phyloP scores from a whole-genome alignment of 2,329 filamentous ascomycete species.

The Stemphylium lycopersici region DNA sequence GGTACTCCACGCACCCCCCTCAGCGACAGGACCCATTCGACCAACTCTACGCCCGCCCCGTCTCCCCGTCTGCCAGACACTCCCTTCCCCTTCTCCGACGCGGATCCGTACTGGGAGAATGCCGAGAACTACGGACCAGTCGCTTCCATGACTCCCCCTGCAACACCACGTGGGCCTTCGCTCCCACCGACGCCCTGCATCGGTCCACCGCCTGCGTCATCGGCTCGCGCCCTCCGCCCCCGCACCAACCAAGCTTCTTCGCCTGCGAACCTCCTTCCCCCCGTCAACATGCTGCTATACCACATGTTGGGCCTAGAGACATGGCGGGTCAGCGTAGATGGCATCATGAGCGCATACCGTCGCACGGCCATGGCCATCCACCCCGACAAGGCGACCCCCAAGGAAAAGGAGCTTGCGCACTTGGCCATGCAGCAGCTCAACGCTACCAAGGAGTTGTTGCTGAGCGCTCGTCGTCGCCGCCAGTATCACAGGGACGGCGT shows the following conservation, averaged over 20 bases:
- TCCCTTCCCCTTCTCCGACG: constrained; percentile 15
- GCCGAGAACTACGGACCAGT: constrained; percentile 24
- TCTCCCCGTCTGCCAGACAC: constrained; percentile 13
- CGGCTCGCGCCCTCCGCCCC: neutral
- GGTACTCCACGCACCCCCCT: constrained; percentile 15
- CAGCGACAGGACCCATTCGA: constrained; percentile 3
- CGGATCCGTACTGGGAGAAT: constrained; percentile 24
- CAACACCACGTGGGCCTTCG: neutral
- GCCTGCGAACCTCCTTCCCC: neutral
- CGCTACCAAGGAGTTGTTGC: constrained; percentile 31
- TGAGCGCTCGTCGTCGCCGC: constrained; percentile 14
- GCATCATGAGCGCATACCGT: constrained; percentile 26
- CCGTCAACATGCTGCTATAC: constrained; percentile 26
- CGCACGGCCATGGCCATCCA: constrained; percentile 23
- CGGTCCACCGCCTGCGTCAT: neutral
- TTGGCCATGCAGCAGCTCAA: constrained; percentile 34
- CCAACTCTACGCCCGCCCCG: constrained; percentile 14
- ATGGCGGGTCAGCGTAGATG: constrained; percentile 16
- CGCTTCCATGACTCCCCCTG: neutral
- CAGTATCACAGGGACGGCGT: constrained; percentile 18
- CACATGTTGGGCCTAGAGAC: constrained; percentile 19
- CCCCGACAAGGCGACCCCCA: constrained; percentile 26
- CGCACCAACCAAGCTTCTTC: neutral
- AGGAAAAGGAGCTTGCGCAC: constrained; percentile 21
- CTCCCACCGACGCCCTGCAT: constrained; percentile 2